Percentiles rank a stretch among this genome's conserved stretches.
These are phyloP conservation scores for Komagataella pseudopastoris DNA, from an alignment of 805 yeast species.

Conservation along the genomic window DNA sequence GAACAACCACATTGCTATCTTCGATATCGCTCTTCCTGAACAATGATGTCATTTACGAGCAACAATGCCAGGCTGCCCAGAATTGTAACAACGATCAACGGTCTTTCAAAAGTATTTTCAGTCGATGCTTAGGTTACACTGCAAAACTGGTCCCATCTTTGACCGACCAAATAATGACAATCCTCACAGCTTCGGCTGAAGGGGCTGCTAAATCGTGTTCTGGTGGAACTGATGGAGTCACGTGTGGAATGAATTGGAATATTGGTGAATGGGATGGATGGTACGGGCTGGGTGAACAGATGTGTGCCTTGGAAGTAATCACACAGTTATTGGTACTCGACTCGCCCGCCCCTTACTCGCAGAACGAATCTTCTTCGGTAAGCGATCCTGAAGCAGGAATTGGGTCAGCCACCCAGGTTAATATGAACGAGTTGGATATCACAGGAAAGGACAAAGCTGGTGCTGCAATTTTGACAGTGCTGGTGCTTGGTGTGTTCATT, in stretches of 20 bases:
- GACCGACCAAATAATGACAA: slow-evolving; percentile 19
- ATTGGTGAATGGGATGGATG: slow-evolving; percentile 43
- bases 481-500: slow-evolving; percentile 44
- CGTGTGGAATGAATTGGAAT: slow-evolving; percentile 67
- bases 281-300: slow-evolving; percentile 73
- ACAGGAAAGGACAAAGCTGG: slow-evolving; percentile 68
- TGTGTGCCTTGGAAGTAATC: slow-evolving; percentile 57
- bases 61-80: slow-evolving; percentile 58
- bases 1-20: slow-evolving; percentile 40
- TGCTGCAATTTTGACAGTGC: slow-evolving; percentile 77
- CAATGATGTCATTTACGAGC: slow-evolving; percentile 53
- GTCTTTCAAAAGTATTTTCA: slow-evolving; percentile 77
- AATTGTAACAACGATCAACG: slow-evolving; percentile 81
- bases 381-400: slow-evolving; percentile 64
- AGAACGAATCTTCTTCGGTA: slow-evolving; percentile 10
- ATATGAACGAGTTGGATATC: slow-evolving; percentile 28
- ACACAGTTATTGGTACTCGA: slow-evolving; percentile 29
- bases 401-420: slow-evolving; percentile 12
- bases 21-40: slow-evolving; percentile 46
- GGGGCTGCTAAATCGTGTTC: slow-evolving; percentile 62
- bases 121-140: slow-evolving; percentile 64
- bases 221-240: slow-evolving; percentile 64
- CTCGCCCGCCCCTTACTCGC: slow-evolving; percentile 39
- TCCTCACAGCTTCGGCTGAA: slow-evolving; percentile 35
- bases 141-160: slow-evolving; percentile 56